phyloP scores from a whole-genome alignment of 2,329 filamentous ascomycete species.

The Sclerotinia minor region DNA sequence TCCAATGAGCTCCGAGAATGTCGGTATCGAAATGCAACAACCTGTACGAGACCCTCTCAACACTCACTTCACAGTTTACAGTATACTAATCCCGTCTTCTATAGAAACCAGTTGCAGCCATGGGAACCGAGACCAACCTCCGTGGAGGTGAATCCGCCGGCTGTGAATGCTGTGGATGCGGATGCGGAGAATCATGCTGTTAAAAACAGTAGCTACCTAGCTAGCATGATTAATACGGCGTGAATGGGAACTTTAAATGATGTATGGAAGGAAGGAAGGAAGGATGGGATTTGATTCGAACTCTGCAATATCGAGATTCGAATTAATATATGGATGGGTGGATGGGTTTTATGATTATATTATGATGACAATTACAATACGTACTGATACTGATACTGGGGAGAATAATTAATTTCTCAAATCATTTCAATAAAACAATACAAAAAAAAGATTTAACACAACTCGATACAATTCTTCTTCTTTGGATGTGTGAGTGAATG shows the following conservation, averaged over 20 bases:
- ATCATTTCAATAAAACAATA: not conserved
- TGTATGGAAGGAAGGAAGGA: not conserved
- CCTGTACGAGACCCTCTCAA: constrained; percentile 32
- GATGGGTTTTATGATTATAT: constrained; percentile 1
- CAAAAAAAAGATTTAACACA: not conserved
- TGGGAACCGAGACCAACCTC: constrained; percentile 26
- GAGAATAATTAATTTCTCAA: constrained; percentile 5
- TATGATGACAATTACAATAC: not conserved
- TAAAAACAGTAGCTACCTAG: not conserved
- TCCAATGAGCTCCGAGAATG: constrained; percentile 35
- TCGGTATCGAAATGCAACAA: constrained; percentile 34
- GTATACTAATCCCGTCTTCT: constrained; percentile 21
- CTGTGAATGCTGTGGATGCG: constrained; percentile 28
- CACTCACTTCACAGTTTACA: not conserved
- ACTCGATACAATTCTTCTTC: not conserved
- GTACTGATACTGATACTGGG: not conserved
- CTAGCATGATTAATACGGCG: no score
- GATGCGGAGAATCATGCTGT: constrained; percentile 29
- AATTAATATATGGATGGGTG: not conserved
- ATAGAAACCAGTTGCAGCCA: constrained; percentile 29
- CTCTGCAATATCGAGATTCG: constrained; percentile 7
- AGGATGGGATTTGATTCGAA: constrained; percentile 7
- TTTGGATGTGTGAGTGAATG: not conserved
- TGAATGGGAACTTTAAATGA: not conserved
- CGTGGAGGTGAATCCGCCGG: constrained; percentile 29